Evolutionary conservation across 1,139 yeast species (phyloP), one percentile per base, ranked within the genome.

Genomic region (Yamadazyma dushanensis): DNA sequence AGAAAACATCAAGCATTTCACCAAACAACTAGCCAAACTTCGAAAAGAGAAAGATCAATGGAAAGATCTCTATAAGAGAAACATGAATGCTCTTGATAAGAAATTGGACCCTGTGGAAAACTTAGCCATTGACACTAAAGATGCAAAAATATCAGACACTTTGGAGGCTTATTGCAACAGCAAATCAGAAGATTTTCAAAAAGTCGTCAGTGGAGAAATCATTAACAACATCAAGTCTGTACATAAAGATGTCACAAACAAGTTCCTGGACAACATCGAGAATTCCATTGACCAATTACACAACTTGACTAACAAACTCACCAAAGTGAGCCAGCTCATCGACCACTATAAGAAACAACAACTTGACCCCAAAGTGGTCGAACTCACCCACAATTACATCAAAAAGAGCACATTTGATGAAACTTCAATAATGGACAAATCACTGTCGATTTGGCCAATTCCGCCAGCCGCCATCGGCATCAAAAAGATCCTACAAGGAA

Each of bases 41-140:
- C 57, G 63, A 32, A 51, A 57, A 19, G 84, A 81, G 36, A 72
- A 71, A 37, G 57, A 51, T 8, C 66, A 66, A 31, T 80, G 87
- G 85, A 57, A 59, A 28, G 55, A 55, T 11, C 53, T 66, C 1
- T 63, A 50, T 37, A 50, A 48, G 5, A 41, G 50, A 11, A 44
- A 61, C 11, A 42, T 57, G 8, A 39, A 41, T 10, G 55, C 58
- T 1, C 35, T 63, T 5, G 39, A 47, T 16, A 40, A 44, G 16
- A 36, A 34, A n/a, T 20, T 36, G 32, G 35, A 53, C 8, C 29
- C 39, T 4, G 36, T 52, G 6, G 42, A 47, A 10, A 36, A 56
- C 11, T 8, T 33, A 2, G 7, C 22, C 5, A 8, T 18, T 8
- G 23, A 29, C 20, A 16, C 20, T 6, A 17, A 26, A 17, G 26